These are phyloP conservation scores for Lactifluus piperatus DNA, from an alignment of 768 basidiomycete genomes.

Conservation along the genomic window DNA sequence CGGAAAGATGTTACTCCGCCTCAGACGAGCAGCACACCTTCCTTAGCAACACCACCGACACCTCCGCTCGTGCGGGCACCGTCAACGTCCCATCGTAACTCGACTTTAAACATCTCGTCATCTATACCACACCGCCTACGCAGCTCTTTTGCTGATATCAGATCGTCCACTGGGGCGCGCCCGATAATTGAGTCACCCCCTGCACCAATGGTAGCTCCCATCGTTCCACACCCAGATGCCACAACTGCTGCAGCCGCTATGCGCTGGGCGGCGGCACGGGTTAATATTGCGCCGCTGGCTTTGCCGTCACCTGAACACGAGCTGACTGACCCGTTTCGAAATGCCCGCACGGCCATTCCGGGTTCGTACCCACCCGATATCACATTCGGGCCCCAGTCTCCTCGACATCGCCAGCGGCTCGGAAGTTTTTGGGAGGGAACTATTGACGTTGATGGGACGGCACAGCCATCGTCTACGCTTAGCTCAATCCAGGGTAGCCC, in stretches of 20 bases:
- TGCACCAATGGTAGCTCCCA: not conserved
- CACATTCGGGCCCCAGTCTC: conserved; percentile 33
- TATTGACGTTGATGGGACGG: conserved; percentile 45
- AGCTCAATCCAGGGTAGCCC: conserved; percentile 27
- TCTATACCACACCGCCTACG: conserved; percentile 33
- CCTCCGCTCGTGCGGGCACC: not conserved
- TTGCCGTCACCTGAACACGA: conserved; percentile 89
- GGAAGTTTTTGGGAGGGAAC: conserved; percentile 75
- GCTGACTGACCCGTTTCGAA: conserved; percentile 83
- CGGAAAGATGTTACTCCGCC: not conserved
- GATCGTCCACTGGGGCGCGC: conserved; percentile 27
- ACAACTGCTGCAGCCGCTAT: conserved; percentile 72
- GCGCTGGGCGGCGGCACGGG: conserved; percentile 76
- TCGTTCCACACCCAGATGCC: conserved; percentile 38
- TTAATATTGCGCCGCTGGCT: conserved; percentile 78
- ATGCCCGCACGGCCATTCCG: conserved; percentile 57
- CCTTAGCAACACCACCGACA: not conserved
- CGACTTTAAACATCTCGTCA: conserved; percentile 20
- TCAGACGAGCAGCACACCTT: conserved; percentile 9
- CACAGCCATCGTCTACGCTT: conserved; percentile 12
- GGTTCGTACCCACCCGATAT: conserved; percentile 42
- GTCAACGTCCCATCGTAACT: conserved; percentile 8
- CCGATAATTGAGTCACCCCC: conserved; percentile 13
- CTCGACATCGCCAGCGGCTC: conserved; percentile 50
- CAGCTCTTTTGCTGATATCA: conserved; percentile 39